phyloP scores from a whole-genome alignment of 768 basidiomycete species.

The Serendipita sp. region DNA sequence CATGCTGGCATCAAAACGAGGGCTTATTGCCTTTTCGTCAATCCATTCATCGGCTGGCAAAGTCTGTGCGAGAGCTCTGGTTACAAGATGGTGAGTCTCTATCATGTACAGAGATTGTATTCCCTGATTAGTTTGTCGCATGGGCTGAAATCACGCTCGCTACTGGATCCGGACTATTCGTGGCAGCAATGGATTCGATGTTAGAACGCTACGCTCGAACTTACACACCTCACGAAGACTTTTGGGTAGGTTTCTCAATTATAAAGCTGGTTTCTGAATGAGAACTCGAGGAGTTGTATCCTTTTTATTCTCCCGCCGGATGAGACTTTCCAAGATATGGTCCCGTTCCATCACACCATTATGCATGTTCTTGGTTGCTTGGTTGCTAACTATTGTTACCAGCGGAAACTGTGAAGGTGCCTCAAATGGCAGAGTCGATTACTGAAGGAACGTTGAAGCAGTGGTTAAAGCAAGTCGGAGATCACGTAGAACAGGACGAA shows the following conservation, averaged over 20 bases:
- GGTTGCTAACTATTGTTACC: background rate
- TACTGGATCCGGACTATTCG: background rate
- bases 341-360: background rate
- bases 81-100: background rate
- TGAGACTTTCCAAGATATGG: background rate
- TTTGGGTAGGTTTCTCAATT: background rate
- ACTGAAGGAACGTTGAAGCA: conserved; percentile 92
- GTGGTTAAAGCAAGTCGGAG: conserved; percentile 88
- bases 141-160: background rate
- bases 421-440: conserved; percentile 97
- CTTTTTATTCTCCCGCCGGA: background rate
- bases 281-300: background rate
- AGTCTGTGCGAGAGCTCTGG: background rate
- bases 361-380: background rate
- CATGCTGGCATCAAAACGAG: background rate
- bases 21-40: background rate
- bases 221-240: background rate
- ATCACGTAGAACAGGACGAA: conserved; percentile 79
- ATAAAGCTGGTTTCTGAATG: background rate
- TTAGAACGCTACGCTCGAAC: background rate
- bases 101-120: background rate
- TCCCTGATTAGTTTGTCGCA: background rate
- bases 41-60: background rate
- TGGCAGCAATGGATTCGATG: background rate
- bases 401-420: conserved; percentile 87